Percentiles rank a stretch among this genome's conserved stretches.
These are phyloP conservation scores for Paramyrothecium roridum DNA, from an alignment of 2,329 filamentous ascomycete species.

Conservation along the genomic window DNA sequence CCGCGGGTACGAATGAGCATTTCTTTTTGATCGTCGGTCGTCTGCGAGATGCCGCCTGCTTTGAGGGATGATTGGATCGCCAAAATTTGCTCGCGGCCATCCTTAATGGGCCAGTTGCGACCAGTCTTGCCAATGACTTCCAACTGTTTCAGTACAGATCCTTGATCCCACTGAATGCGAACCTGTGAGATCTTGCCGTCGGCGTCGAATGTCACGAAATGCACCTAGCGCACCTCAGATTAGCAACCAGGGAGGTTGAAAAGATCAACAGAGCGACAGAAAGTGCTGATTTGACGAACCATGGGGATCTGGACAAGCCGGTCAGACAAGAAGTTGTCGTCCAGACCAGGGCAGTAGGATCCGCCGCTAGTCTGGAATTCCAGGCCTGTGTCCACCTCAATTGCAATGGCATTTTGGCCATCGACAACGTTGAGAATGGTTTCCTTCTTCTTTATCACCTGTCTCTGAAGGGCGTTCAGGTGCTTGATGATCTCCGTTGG, in stretches of 20 bases:
- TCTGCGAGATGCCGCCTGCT: conserved; percentile 31
- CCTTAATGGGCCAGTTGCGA: conserved; percentile 92
- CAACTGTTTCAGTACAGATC: conserved; percentile 84
- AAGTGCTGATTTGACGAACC: conserved; percentile 50
- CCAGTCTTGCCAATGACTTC: conserved; percentile 89
- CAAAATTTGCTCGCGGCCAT: conserved; percentile 78
- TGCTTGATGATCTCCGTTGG: conserved; percentile 80
- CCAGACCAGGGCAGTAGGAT: conserved; percentile 80
- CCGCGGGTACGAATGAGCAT: conserved; percentile 42
- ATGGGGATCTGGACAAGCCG: conserved; percentile 75
- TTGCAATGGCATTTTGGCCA: conserved; percentile 66
- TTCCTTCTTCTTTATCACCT: conserved; percentile 81
- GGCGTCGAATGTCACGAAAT: conserved; percentile 81
- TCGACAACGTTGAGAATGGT: conserved; percentile 73
- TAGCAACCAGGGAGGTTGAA: background rate
- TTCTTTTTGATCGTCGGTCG: conserved; percentile 31
- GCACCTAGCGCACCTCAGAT: conserved; percentile 51
- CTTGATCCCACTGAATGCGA: conserved; percentile 93
- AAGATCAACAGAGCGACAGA: background rate
- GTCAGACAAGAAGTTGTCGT: conserved; percentile 92
- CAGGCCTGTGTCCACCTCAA: conserved; percentile 79
- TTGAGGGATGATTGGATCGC: conserved; percentile 65
- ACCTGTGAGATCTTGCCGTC: conserved; percentile 80
- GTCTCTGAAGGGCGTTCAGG: conserved; percentile 64
- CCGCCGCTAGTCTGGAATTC: conserved; percentile 82